phyloP scores from a whole-genome alignment of 441 rosid species.

The Croton laevigatus region DNA sequence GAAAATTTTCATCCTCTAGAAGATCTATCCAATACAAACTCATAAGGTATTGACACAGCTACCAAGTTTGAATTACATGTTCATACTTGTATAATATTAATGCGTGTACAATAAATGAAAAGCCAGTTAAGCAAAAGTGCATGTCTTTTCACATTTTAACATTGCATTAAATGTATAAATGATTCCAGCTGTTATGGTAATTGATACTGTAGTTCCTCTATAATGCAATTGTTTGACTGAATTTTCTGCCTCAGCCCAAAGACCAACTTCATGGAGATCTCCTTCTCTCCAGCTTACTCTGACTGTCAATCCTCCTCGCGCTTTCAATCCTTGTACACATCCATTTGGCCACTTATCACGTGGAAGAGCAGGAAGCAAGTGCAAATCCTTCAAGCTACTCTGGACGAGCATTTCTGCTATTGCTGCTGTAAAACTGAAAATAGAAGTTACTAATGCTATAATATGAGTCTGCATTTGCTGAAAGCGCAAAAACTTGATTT shows the following conservation, averaged over 20 bases:
- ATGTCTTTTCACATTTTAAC: constrained; percentile 42
- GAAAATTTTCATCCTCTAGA: too few relatives aligned
- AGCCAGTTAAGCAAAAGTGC: constrained; percentile 5
- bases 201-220: constrained; percentile 38
- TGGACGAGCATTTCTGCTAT: constrained; percentile 90
- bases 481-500: neutral
- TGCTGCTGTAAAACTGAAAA: constrained; percentile 68
- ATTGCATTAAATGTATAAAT: constrained; percentile 40
- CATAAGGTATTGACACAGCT: too few relatives aligned
- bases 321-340: constrained; percentile 67
- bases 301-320: constrained; percentile 68
- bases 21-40: too few relatives aligned
- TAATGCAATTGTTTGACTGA: constrained; percentile 47
- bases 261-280: constrained; percentile 60
- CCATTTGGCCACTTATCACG: constrained; percentile 75
- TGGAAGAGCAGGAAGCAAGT: constrained; percentile 89
- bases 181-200: constrained; percentile 34
- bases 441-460: constrained; percentile 9
- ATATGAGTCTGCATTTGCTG: neutral
- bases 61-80: too few relatives aligned
- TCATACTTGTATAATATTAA: too few relatives aligned
- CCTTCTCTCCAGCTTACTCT: constrained; percentile 70
- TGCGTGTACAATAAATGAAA: too few relatives aligned
- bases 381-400: constrained; percentile 62
- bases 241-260: constrained; percentile 34